A percentile compares a stretch with the other conserved stretches of the same genome.
phyloP scores from a whole-genome alignment of 2,329 filamentous ascomycete species.

The Colletotrichum sp. region DNA sequence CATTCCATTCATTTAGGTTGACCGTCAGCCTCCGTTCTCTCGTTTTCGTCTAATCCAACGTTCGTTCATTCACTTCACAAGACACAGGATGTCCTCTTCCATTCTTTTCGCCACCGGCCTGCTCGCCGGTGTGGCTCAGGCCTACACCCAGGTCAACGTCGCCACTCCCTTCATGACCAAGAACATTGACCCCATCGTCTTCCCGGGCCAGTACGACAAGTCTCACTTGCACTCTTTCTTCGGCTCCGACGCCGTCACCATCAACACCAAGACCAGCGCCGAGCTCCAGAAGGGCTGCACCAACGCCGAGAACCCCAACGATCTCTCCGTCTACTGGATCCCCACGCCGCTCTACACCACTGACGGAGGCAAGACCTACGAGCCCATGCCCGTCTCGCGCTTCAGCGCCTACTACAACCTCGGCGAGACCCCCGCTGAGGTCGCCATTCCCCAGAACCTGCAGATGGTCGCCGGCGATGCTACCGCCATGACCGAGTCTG shows the following conservation, averaged over 20 bases:
- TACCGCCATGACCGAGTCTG: constrained; percentile 44
- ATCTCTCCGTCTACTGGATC: constrained; percentile 51
- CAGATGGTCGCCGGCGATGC: constrained; percentile 45
- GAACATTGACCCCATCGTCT: constrained; percentile 38
- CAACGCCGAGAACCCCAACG: constrained; percentile 50
- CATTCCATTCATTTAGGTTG: not conserved
- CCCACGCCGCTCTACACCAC: constrained; percentile 45
- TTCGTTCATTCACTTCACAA: not conserved
- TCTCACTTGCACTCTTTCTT: constrained; percentile 41
- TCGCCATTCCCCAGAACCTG: constrained; percentile 50
- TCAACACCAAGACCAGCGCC: constrained; percentile 33
- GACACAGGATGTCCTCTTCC: constrained; percentile 21
- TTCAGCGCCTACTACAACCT: constrained; percentile 54
- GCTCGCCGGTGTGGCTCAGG: constrained; percentile 21
- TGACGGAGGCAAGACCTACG: constrained; percentile 33
- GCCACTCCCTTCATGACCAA: constrained; percentile 34
- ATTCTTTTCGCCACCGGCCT: constrained; percentile 17
- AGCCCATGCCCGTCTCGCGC: constrained; percentile 35
- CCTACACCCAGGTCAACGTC: constrained; percentile 28
- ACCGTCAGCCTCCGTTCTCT: not conserved
- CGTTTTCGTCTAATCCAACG: not conserved
- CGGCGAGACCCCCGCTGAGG: constrained; percentile 41
- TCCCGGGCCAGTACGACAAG: constrained; percentile 32
- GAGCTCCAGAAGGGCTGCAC: constrained; percentile 49
- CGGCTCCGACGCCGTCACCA: constrained; percentile 37